Evolutionary conservation across 495 filamentous ascomycete genomes (phyloP).

Genomic region (Lindgomyces ingoldianus): DNA sequence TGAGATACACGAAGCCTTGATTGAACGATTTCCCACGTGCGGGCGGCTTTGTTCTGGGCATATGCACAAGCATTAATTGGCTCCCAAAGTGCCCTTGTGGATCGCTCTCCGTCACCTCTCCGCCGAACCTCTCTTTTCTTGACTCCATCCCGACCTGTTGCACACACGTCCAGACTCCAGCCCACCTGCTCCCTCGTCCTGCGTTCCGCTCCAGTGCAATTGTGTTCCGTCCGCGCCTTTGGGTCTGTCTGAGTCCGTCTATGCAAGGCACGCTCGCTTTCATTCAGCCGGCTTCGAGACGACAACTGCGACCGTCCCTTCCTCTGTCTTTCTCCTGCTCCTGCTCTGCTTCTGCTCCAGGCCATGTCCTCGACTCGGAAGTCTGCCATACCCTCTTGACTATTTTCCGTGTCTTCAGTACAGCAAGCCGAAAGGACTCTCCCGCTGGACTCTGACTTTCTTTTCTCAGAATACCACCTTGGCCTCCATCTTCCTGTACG

Average conservation of each 20-base stretch:
- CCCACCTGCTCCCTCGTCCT: constrained; percentile 8
- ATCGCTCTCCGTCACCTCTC: constrained; percentile 25
- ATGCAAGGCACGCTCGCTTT: constrained; percentile 40
- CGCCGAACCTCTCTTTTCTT: no score
- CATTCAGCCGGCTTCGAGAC: constrained; percentile 32
- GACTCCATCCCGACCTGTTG: constrained; percentile 21
- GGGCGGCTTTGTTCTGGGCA: constrained; percentile 17
- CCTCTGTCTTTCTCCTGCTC: constrained; percentile 3
- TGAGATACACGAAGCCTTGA: constrained; percentile 37
- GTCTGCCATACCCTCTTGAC: constrained; percentile 12
- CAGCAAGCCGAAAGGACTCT: no score
- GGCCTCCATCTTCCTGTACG: constrained; percentile 13
- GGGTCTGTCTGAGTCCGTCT: constrained; percentile 22
- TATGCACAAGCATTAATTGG: constrained; percentile 20
- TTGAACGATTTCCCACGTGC: constrained; percentile 40
- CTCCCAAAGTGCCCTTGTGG: constrained; percentile 23
- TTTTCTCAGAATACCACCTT: constrained; percentile 11
- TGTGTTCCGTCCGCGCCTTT: constrained; percentile 24
- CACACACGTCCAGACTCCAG: constrained; percentile 24
- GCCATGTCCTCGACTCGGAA: constrained; percentile 20
- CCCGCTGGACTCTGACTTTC: constrained; percentile 15
- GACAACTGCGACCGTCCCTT: constrained; percentile 9
- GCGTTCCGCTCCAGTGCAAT: constrained; percentile 13
- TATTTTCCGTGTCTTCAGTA: not conserved
- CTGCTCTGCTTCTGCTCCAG: constrained; percentile 8